Evolutionary conservation across 140 eudicot genomes (phyloP).

Genomic region (Ambrosia hybrid): DNA sequence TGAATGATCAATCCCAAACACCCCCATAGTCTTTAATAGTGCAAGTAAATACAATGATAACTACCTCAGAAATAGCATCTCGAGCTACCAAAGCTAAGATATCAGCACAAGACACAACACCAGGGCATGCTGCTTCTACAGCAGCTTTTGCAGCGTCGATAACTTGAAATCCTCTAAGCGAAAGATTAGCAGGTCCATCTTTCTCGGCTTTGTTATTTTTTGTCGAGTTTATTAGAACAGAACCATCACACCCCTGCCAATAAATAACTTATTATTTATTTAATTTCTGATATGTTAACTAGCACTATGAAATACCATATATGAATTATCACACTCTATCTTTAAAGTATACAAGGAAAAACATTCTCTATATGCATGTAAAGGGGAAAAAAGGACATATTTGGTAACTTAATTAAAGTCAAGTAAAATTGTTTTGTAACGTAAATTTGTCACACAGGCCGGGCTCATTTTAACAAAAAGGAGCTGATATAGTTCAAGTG

Average conservation of each 20-base stretch:
- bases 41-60: too few species aligned
- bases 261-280: too few species aligned
- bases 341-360: too few species aligned
- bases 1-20: too few species aligned
- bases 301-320: not conserved
- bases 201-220: conserved; percentile 41
- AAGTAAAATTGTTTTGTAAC: not conserved
- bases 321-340: too few species aligned
- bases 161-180: conserved; percentile 49
- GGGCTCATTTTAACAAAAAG: not conserved
- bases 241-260: conserved; percentile 62
- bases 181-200: conserved; percentile 41
- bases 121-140: conserved; percentile 49
- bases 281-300: too few species aligned
- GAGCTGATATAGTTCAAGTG: not conserved
- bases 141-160: conserved; percentile 50
- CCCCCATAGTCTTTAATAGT: too few species aligned
- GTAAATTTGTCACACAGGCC: not conserved
- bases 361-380: too few species aligned
- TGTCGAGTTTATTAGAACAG: conserved; percentile 45
- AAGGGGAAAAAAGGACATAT: too few species aligned
- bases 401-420: not conserved
- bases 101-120: conserved; percentile 63
- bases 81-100: conserved; percentile 55
- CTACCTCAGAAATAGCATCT: conserved; percentile 34